Evolutionary conservation across 768 basidiomycete species (phyloP), one percentile per base, ranked within the genome.

Genomic region (Amanita polypyramis): DNA sequence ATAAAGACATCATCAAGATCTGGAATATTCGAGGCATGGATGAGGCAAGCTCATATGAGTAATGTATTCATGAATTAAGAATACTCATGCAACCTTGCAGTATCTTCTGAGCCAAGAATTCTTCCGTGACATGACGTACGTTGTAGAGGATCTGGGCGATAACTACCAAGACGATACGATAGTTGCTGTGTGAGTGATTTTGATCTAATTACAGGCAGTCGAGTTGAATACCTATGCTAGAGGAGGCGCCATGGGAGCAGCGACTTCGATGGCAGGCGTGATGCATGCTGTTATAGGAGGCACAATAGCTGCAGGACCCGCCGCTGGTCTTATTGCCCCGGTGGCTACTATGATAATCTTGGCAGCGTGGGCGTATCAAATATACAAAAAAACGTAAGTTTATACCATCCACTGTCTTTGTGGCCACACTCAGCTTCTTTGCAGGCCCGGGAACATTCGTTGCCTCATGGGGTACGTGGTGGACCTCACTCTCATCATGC

Each of bases 391-490:
- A 45, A 33, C 30, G 44, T 45, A 20, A 23, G 44, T 35, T 0
- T n/a, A 7, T 21, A 10, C 19, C 9, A 7, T 21, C 9, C 3
- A 9, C n/a, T 25, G 21, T 19, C 5, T 9, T 9, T 6, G 5
- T 4, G 25, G 17, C 17, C 11, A 14, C 4, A 2, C 15, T 35
- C 15, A 34, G 23, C 20, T 23, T 21, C 9, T 15, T 20, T 8
- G n/a, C 20, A 32, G 32, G 20, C 44, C 44, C n/a, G 25, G 25
- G 40, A 34, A 45, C 10, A 35, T 35, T 14, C 44, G 44, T 21
- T 45, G 44, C 14, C 34, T 45, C 6, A 45, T 45, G 32, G 44
- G 44, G 12, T 45, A 45, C 32, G 44, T 45, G 2, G 44, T 45
- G 14, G 34, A 45, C 44, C 34, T 45, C 20, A 45, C 20, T n/a